phyloP scores from a whole-genome alignment of 2,329 filamentous ascomycete species.

The Cladophialophora chaetospira region DNA sequence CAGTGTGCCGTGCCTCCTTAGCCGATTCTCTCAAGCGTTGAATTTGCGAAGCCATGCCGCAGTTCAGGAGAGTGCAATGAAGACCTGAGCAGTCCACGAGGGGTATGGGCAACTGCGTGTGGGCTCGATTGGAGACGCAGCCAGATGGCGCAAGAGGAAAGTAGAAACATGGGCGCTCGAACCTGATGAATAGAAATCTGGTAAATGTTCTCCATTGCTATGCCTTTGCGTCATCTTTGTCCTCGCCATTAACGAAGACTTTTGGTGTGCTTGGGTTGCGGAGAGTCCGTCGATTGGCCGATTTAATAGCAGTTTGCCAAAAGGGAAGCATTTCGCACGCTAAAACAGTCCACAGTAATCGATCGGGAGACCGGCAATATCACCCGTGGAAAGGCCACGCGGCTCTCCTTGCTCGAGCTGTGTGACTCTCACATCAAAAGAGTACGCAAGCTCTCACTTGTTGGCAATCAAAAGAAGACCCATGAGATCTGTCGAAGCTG shows the following conservation, averaged over 20 bases:
- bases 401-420: too few relatives aligned
- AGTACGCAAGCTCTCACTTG: neutral
- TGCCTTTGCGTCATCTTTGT: constrained; percentile 7
- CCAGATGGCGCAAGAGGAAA: constrained; percentile 2
- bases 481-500: neutral
- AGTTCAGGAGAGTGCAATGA: neutral
- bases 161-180: neutral
- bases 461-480: neutral
- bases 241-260: neutral
- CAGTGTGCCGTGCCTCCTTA: neutral
- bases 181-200: too few relatives aligned
- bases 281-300: constrained; percentile 1
- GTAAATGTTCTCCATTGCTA: constrained; percentile 1
- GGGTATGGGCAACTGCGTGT: neutral
- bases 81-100: neutral
- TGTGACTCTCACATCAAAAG: neutral
- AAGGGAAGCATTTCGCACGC: constrained; percentile 12
- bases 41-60: neutral
- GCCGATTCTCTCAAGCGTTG: neutral
- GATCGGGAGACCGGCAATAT: constrained; percentile 1
- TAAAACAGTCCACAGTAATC: neutral
- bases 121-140: neutral
- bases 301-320: neutral
- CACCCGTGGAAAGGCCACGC: too few relatives aligned
- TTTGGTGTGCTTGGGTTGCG: neutral